Evolutionary conservation across 2,329 filamentous ascomycete species (phyloP), one percentile per base, ranked within the genome.

Genomic region (Nemania sp.): DNA sequence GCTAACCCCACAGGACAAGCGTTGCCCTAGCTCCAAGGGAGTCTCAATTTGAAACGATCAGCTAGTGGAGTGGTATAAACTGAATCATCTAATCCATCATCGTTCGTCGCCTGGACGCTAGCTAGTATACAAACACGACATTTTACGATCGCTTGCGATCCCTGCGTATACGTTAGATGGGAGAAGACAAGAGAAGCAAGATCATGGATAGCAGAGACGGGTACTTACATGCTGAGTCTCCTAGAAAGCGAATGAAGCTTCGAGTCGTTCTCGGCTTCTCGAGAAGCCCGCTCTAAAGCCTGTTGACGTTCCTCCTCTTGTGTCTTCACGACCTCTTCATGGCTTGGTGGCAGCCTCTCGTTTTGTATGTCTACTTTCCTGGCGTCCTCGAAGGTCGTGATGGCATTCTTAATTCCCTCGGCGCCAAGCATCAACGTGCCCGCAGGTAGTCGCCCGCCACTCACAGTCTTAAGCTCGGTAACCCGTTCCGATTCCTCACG

Each of bases 321-420:
- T 71, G 88, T 90, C 73, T 86, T 86, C 60, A 86, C 82, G 17
- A 97, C 92, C 73, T 99, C 94, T 43, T 97, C 93, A 58, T 94
- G 89, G 60, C 84, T 94, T 0, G 94, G 94, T 44, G 94, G 94
- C 61, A 99, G 79, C 59, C 91, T 84, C 76, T 99, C 94, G 72
- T 99, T 99, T 76, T 97, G 92, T 59, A 97, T 68, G 76, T 99
- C 94, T 43, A 99, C 92, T 79, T 97, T 97, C 60, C 91, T 83
- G 14, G 94, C 94, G 72, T 99, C 94, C 72, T 99, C 94, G 64
- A 99, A 99, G 64, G 85, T 95, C 74, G 85, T 93, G 66, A 99
- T 99, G 28, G 94, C 94, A 68, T 97, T 92, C 80, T 97, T 99
- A 78, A 97, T 97, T 54, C 94, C 94, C 75, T 99, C 94, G 1